Conservation (phyloP, 371 early-diverging fungal species). For the Rhizomucor pusillus region DNA sequence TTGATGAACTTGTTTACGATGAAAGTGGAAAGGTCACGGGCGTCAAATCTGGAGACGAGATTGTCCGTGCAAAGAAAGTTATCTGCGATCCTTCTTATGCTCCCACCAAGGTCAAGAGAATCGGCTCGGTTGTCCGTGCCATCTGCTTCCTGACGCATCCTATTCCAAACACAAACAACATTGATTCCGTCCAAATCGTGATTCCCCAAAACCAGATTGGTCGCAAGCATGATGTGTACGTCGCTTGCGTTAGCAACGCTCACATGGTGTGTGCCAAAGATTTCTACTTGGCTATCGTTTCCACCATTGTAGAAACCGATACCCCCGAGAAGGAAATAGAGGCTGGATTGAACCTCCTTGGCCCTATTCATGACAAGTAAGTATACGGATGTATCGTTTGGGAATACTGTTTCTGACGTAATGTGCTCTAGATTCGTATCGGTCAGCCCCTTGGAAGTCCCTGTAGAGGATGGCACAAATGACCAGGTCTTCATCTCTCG, state of each 20-base stretch:
- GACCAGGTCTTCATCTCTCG: slow-evolving; percentile 90
- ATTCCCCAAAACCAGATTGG: slow-evolving; percentile 95
- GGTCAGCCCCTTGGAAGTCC: slow-evolving; percentile 82
- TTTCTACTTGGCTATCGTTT: slow-evolving; percentile 92
- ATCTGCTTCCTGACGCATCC: slow-evolving; percentile 94
- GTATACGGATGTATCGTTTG: too few species aligned
- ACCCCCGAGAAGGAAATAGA: slow-evolving; percentile 89
- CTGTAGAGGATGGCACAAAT: slow-evolving; percentile 73
- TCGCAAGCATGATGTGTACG: slow-evolving; percentile 93
- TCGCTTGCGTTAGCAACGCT: slow-evolving; percentile 86
- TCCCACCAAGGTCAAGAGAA: slow-evolving; percentile 66
- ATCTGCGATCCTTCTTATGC: slow-evolving; percentile 97
- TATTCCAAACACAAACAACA: slow-evolving; percentile 86
- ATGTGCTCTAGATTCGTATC: slow-evolving; percentile 60
- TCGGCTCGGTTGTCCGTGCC: slow-evolving; percentile 88
- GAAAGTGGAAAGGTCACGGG: slow-evolving; percentile 86
- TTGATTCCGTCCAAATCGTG: slow-evolving; percentile 92
- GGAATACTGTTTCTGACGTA: too few species aligned
- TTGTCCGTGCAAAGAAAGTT: slow-evolving; percentile 80
- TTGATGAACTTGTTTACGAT: slow-evolving; percentile 90
- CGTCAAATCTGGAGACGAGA: slow-evolving; percentile 84
- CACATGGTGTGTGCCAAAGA: slow-evolving; percentile 91
- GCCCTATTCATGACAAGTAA: slow-evolving; percentile 85
- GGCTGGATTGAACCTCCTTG: slow-evolving; percentile 85
- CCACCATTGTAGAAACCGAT: slow-evolving; percentile 89